Evolutionary conservation across 1,284 basidiomycete species (phyloP).

Genomic region (Apiotrichum brassicae): DNA sequence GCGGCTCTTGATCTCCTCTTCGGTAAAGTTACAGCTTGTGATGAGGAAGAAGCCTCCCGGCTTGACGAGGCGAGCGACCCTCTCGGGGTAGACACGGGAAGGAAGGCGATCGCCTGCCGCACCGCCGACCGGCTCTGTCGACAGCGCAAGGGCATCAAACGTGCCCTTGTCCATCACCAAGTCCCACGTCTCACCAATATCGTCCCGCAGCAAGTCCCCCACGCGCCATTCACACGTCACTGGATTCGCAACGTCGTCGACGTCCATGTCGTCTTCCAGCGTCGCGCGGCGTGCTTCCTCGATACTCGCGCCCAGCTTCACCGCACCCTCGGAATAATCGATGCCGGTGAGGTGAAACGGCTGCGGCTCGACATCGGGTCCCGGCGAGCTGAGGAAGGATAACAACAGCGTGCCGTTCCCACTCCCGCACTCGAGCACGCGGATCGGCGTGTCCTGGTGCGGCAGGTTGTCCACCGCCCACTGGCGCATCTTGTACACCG

Average conservation of each 20-base stretch:
- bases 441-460: slow-evolving; percentile 17
- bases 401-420: slow-evolving; percentile 47
- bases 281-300: slow-evolving; percentile 24
- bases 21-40: slow-evolving; percentile 48
- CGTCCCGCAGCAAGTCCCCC: slow-evolving; percentile 37
- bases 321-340: slow-evolving; percentile 40
- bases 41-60: slow-evolving; percentile 45
- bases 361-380: slow-evolving; percentile 16
- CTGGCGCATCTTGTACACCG: slow-evolving; percentile 42
- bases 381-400: slow-evolving; percentile 41
- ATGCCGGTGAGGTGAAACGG: slow-evolving; percentile 42
- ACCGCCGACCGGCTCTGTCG: slow-evolving; percentile 25
- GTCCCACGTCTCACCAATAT: slow-evolving; percentile 41
- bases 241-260: slow-evolving; percentile 36
- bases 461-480: slow-evolving; percentile 40
- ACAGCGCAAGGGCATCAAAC: slow-evolving; percentile 44
- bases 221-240: slow-evolving; percentile 34
- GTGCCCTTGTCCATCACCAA: slow-evolving; percentile 47
- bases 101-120: slow-evolving; percentile 34
- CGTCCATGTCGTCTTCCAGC: slow-evolving; percentile 25
- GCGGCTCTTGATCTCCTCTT: slow-evolving; percentile 42
- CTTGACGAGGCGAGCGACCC: slow-evolving; percentile 35
- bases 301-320: slow-evolving; percentile 30
- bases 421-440: slow-evolving; percentile 39
- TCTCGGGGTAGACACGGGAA: slow-evolving; percentile 42